Conservation (phyloP, 1,284 basidiomycete species). For the Pseudozyma pruni region DNA sequence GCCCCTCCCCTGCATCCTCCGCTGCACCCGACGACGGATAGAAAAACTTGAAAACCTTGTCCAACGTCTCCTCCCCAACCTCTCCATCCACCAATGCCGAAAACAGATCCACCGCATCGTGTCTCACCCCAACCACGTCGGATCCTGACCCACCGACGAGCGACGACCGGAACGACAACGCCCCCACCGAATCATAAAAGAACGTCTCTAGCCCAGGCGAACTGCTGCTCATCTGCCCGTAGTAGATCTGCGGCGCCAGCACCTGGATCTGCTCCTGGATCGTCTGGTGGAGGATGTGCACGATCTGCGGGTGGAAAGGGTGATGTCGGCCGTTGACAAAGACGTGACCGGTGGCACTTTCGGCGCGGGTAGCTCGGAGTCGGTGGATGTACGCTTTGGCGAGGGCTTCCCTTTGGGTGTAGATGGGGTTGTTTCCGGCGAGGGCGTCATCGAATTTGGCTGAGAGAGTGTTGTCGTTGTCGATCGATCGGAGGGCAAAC, state of each 20-base stretch:
- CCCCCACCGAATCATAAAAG: conserved; percentile 88
- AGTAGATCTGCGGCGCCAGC: conserved; percentile 73
- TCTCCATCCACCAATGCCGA: conserved; percentile 22
- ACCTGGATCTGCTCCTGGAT: conserved; percentile 48
- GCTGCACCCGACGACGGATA: no score
- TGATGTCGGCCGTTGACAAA: conserved; percentile 91
- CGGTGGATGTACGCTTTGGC: conserved; percentile 42
- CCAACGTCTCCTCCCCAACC: not conserved
- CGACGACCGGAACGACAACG: conserved; percentile 77
- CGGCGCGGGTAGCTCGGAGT: conserved; percentile 29
- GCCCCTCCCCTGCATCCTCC: conserved; percentile 56
- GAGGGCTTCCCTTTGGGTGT: conserved; percentile 16
- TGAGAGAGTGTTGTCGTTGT: conserved; percentile 10
- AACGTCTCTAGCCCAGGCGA: conserved; percentile 74
- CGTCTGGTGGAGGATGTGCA: conserved; percentile 40
- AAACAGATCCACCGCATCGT: conserved; percentile 53
- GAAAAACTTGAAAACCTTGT: conserved; percentile 71
- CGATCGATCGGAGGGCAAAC: conserved; percentile 24
- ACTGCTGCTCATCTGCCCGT: conserved; percentile 74
- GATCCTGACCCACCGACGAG: conserved; percentile 72
- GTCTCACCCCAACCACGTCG: conserved; percentile 69
- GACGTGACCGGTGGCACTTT: conserved; percentile 67
- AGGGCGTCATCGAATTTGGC: conserved; percentile 15
- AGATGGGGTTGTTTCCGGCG: conserved; percentile 6
- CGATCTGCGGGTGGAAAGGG: conserved; percentile 75